Conservation (phyloP, 805 yeast genomes). For the Pichia exigua region DNA sequence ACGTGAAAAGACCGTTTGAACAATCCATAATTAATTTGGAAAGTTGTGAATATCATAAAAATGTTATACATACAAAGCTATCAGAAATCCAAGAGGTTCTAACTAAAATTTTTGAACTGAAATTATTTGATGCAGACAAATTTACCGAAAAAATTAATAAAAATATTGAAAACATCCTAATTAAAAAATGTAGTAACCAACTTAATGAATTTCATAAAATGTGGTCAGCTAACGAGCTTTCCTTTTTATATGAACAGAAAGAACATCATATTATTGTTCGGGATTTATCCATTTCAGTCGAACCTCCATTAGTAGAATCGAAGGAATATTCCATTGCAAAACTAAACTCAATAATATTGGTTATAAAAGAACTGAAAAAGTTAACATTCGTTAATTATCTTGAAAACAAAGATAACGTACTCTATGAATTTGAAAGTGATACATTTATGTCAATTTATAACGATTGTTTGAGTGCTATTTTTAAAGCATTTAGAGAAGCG, state of each 20-base stretch:
- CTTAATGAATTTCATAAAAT: constrained; percentile 2
- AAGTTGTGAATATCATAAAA: constrained; percentile 21
- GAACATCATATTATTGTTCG: constrained; percentile 32
- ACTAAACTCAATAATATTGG: constrained; percentile 20
- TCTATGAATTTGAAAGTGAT: not conserved
- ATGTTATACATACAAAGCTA: constrained; percentile 17
- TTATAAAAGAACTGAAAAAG: constrained; percentile 22
- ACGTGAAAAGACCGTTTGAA: not conserved
- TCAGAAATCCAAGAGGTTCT: constrained; percentile 29
- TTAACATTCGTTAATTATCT: constrained; percentile 19
- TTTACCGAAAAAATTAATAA: constrained; percentile 31
- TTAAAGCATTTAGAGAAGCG: not conserved
- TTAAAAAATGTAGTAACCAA: constrained; percentile 20
- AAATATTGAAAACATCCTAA: constrained; percentile 23
- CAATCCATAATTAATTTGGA: constrained; percentile 11
- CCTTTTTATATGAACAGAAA: not conserved
- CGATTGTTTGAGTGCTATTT: not conserved
- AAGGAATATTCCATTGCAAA: constrained; percentile 25
- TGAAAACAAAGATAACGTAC: not conserved
- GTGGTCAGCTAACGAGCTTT: constrained; percentile 20
- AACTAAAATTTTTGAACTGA: constrained; percentile 30
- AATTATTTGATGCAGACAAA: constrained; percentile 27
- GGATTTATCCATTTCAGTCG: constrained; percentile 30
- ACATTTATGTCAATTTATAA: constrained; percentile 11
- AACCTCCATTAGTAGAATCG: constrained; percentile 35